A percentile compares a stretch with the other conserved stretches of the same genome.
These are phyloP conservation scores for Magnolia kwangsiensis DNA, from an alignment of 164 flowering plant genomes.

Conservation along the genomic window DNA sequence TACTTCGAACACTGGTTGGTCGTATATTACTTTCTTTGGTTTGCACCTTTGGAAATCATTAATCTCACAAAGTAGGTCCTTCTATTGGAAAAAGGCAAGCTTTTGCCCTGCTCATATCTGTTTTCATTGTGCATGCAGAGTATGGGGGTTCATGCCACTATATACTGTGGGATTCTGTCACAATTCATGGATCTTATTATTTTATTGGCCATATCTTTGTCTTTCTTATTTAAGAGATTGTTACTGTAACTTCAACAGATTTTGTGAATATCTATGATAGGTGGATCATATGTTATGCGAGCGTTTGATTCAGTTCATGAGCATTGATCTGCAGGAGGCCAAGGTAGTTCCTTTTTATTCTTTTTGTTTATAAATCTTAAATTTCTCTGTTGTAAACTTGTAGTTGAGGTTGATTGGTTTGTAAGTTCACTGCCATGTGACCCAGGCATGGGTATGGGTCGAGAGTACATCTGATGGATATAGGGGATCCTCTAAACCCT, in stretches of 20 bases:
- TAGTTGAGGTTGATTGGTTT: background rate
- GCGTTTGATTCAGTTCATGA: constrained; percentile 52
- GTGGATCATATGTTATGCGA: constrained; percentile 75
- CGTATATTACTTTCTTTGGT: background rate
- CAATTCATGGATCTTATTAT: background rate
- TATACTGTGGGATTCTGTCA: background rate
- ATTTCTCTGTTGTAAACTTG: background rate
- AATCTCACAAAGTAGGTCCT: background rate
- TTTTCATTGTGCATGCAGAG: background rate
- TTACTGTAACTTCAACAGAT: background rate
- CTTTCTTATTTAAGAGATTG: background rate
- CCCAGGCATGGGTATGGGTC: background rate
- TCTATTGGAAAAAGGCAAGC: background rate
- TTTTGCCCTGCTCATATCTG: background rate
- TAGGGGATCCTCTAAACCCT: background rate
- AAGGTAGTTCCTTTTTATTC: constrained; percentile 39
- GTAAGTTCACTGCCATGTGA: background rate
- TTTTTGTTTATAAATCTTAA: background rate
- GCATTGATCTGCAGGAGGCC: constrained; percentile 54
- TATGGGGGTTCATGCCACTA: background rate
- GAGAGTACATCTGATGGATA: background rate
- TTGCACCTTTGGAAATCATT: background rate
- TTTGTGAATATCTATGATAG: constrained; percentile 28
- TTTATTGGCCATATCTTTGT: background rate
- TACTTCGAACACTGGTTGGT: background rate